A percentile compares a stretch with the other conserved stretches of the same genome.
Evolutionary conservation across 2,329 filamentous ascomycete species (phyloP).

Genomic region (Didymella pinodella): DNA sequence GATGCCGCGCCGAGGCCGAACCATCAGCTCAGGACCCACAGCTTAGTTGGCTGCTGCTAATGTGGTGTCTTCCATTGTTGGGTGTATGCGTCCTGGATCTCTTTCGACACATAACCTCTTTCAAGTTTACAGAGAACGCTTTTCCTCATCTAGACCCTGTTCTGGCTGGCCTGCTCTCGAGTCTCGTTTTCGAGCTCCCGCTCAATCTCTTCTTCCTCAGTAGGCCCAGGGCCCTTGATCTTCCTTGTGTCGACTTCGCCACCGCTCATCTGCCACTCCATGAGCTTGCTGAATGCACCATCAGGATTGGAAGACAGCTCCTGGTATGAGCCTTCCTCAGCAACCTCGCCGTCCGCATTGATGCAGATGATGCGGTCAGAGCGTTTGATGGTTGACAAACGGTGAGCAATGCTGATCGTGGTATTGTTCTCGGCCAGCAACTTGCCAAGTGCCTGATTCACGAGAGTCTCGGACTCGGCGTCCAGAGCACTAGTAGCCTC

Average conservation of each 20-base stretch:
- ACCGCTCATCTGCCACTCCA: conserved; percentile 98
- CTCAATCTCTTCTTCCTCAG: conserved; percentile 62
- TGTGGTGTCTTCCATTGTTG: background rate
- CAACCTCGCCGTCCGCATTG: conserved; percentile 83
- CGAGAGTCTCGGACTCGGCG: conserved; percentile 94
- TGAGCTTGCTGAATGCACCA: conserved; percentile 91
- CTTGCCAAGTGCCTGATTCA: conserved; percentile 85
- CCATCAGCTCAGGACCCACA: background rate
- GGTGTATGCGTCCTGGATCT: background rate
- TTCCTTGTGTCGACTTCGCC: conserved; percentile 62
- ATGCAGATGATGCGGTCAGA: conserved; percentile 95
- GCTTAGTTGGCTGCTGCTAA: background rate
- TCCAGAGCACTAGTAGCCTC: conserved; percentile 95
- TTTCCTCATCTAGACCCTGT: conserved; percentile 22
- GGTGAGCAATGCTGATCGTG: conserved; percentile 96
- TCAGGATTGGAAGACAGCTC: conserved; percentile 75
- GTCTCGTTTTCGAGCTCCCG: conserved; percentile 49
- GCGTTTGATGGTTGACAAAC: conserved; percentile 94
- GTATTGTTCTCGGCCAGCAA: conserved; percentile 89
- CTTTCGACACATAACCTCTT: background rate
- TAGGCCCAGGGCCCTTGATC: conserved; percentile 46
- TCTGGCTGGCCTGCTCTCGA: conserved; percentile 45
- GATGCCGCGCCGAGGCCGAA: background rate
- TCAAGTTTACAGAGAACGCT: background rate
- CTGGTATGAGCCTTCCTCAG: conserved; percentile 85